phyloP scores from a whole-genome alignment of 2,329 filamentous ascomycete genomes.

The Hypoxylon sp. region DNA sequence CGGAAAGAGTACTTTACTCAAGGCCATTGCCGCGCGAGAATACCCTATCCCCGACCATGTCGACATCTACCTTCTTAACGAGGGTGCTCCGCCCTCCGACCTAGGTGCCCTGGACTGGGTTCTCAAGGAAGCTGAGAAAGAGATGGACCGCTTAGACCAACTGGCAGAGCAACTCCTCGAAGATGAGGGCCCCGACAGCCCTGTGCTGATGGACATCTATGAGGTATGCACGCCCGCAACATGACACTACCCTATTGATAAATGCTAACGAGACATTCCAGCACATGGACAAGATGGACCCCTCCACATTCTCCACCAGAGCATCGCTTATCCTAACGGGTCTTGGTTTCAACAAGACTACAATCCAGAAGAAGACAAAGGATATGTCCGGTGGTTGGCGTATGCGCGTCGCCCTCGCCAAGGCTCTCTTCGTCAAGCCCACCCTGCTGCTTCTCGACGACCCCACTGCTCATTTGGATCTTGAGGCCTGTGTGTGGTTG shows the following conservation, averaged over 20 bases:
- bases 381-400: conserved; percentile 99
- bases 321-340: conserved; percentile 96
- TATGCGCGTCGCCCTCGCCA: conserved; percentile 98
- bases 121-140: conserved; percentile 89
- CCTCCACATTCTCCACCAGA: conserved; percentile 93
- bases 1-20: conserved; percentile 97
- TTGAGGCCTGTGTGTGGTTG: conserved; percentile 99
- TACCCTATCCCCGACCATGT: conserved; percentile 95
- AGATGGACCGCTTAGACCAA: conserved; percentile 89
- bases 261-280: conserved; percentile 49
- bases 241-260: neutral
- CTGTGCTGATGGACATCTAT: conserved; percentile 91
- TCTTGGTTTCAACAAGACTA: conserved; percentile 98
- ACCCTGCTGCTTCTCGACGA: conserved; percentile 95
- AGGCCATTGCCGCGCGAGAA: conserved; percentile 91
- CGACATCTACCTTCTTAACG: conserved; percentile 98
- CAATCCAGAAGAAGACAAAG: conserved; percentile 99
- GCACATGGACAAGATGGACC: conserved; percentile 99
- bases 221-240: conserved; percentile 71
- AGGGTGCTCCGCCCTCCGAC: conserved; percentile 90
- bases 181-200: conserved; percentile 89
- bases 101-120: conserved; percentile 97
- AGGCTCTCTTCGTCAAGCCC: conserved; percentile 98
- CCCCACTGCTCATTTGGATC: conserved; percentile 97
- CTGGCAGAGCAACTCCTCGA: conserved; percentile 91